Conservation (phyloP, 1,284 basidiomycete species). For the Sanghuangporus baumii region DNA sequence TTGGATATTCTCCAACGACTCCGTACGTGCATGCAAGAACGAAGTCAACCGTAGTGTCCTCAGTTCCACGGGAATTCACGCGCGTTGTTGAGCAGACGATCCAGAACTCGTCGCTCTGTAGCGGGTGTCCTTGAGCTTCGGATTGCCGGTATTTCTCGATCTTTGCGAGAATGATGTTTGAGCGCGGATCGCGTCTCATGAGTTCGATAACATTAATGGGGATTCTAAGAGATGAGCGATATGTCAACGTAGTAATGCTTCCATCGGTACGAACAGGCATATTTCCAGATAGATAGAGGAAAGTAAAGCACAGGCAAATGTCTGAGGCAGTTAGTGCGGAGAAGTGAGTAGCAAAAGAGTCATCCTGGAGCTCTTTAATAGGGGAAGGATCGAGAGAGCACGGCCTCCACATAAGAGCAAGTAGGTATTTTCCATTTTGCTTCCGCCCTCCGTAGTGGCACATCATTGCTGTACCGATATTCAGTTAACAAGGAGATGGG, state of each 20-base stretch:
- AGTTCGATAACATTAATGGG: neutral
- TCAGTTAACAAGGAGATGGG: neutral
- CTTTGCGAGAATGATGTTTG: slow-evolving; percentile 12
- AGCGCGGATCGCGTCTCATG: slow-evolving; percentile 10
- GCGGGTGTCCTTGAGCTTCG: neutral
- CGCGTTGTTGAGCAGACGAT: slow-evolving; percentile 7
- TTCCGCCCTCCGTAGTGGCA: neutral
- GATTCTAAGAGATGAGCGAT: neutral
- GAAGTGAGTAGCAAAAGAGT: neutral
- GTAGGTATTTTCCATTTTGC: neutral
- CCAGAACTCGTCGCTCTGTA: slow-evolving; percentile 12
- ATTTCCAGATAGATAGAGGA: neutral
- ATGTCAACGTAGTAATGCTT: neutral
- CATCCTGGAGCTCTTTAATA: neutral
- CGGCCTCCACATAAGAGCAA: neutral
- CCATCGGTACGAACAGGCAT: slow-evolving; percentile 13
- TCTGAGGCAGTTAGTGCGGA: neutral
- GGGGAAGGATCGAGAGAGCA: neutral
- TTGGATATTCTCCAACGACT: slow-evolving; percentile 31
- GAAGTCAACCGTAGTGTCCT: slow-evolving; percentile 19
- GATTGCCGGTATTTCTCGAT: slow-evolving; percentile 9
- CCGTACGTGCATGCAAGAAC: slow-evolving; percentile 22
- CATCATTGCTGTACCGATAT: slow-evolving; percentile 7
- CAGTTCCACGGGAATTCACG: neutral
- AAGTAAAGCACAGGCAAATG: neutral